A percentile compares a stretch with the other conserved stretches of the same genome.
phyloP scores from a whole-genome alignment of 192 early-diverging fungal species.

The Mortierella antarctica region DNA sequence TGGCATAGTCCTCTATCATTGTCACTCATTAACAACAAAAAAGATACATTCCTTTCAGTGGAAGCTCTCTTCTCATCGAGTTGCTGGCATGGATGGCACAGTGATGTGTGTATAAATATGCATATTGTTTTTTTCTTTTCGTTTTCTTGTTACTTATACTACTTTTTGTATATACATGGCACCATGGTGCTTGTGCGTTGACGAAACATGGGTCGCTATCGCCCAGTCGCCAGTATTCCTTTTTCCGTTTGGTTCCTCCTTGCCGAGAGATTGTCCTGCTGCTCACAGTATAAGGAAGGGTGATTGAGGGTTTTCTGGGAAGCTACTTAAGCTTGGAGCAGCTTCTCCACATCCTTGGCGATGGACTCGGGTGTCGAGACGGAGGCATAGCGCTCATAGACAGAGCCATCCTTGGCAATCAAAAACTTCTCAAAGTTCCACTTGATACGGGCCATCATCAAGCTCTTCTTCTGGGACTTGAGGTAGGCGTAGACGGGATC shows the following conservation, averaged over 20 bases:
- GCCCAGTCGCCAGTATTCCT: not conserved
- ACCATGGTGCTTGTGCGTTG: not conserved
- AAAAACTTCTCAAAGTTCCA: slow-evolving; percentile 93
- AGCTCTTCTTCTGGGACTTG: slow-evolving; percentile 64
- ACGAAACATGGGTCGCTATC: not conserved
- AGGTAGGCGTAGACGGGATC: slow-evolving; percentile 72
- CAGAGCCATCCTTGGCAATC: slow-evolving; percentile 67
- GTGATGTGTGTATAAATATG: not conserved
- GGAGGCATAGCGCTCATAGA: slow-evolving; percentile 71
- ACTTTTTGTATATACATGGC: not conserved
- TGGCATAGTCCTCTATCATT: slow-evolving; percentile 15
- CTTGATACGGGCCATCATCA: slow-evolving; percentile 73
- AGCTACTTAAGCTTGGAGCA: slow-evolving; percentile 44
- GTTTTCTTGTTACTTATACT: slow-evolving; percentile 2
- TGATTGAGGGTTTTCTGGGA: not conserved
- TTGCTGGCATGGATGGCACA: too few species aligned
- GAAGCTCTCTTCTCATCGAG: not conserved
- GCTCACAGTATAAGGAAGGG: not conserved
- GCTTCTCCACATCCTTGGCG: slow-evolving; percentile 66
- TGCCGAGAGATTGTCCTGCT: not conserved
- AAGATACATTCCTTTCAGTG: not conserved
- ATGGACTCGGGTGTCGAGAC: slow-evolving; percentile 70
- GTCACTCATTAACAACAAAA: slow-evolving; percentile 1
- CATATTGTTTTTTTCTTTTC: not conserved
- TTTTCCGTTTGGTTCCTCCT: not conserved